A percentile compares a stretch with the other conserved stretches of the same genome.
These are phyloP conservation scores for Populus hybrid DNA, from an alignment of 441 rosid species.

Conservation along the genomic window DNA sequence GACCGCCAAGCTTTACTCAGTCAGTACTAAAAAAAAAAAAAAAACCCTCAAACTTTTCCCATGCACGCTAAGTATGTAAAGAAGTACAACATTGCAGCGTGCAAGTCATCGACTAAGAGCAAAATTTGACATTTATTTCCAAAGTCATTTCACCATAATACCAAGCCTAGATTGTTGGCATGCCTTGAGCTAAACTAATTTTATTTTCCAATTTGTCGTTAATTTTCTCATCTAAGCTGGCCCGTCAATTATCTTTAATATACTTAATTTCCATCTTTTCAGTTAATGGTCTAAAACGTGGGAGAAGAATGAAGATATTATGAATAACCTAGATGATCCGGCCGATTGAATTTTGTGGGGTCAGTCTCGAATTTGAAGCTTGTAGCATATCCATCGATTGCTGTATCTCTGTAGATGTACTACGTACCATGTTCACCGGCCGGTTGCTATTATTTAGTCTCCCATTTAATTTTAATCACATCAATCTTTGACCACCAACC, in stretches of 20 bases:
- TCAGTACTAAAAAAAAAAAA: background rate
- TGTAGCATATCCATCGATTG: background rate
- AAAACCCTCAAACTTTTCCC: background rate
- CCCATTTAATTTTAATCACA: background rate
- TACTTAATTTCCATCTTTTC: background rate
- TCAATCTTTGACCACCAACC: background rate
- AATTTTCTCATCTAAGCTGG: background rate
- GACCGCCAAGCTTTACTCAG: slow-evolving; percentile 1
- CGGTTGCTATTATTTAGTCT: background rate
- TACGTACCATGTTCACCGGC: background rate
- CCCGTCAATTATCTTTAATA: too few relatives aligned
- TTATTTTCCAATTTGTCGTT: background rate
- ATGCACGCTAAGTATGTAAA: background rate
- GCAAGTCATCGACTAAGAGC: background rate
- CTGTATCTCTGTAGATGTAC: background rate
- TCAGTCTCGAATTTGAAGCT: background rate
- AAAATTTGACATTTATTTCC: background rate
- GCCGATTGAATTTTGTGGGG: background rate
- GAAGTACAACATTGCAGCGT: background rate
- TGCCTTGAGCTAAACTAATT: background rate
- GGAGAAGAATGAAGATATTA: background rate
- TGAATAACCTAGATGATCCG: background rate
- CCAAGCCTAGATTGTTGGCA: background rate
- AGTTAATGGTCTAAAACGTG: background rate
- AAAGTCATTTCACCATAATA: background rate